Evolutionary conservation across 495 filamentous ascomycete species (phyloP).

Genomic region (Astrocystis sublimbata): DNA sequence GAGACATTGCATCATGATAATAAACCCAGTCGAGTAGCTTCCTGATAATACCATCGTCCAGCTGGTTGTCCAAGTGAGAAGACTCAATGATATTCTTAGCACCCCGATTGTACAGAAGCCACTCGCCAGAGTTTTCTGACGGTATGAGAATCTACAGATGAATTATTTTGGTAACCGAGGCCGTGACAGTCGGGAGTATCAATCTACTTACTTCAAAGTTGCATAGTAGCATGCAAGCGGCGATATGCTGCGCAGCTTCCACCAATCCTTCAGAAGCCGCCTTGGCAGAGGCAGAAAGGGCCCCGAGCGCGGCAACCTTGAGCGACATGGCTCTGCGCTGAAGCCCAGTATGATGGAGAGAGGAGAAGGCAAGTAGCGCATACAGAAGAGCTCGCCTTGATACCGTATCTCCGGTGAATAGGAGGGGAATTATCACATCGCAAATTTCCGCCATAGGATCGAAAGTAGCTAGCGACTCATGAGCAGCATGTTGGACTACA

Average conservation of each 20-base stretch:
- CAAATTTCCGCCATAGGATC: slow-evolving; percentile 20
- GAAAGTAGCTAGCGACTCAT: slow-evolving; percentile 19
- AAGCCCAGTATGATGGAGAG: slow-evolving; percentile 24
- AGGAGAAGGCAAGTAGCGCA: slow-evolving; percentile 29
- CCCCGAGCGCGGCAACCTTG: slow-evolving; percentile 25
- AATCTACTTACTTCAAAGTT: slow-evolving; percentile 22
- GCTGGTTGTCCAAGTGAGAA: slow-evolving; percentile 18
- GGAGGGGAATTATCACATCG: slow-evolving; percentile 27
- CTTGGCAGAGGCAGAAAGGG: slow-evolving; percentile 26
- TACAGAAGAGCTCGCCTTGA: slow-evolving; percentile 22
- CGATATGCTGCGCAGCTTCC: slow-evolving; percentile 30
- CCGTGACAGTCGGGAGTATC: too few relatives aligned
- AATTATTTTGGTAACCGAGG: neutral
- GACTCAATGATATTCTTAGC: slow-evolving; percentile 22
- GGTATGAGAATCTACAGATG: slow-evolving; percentile 21
- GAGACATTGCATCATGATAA: slow-evolving; percentile 29
- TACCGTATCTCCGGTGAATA: slow-evolving; percentile 17
- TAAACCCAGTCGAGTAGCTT: slow-evolving; percentile 24
- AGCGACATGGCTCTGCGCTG: slow-evolving; percentile 23
- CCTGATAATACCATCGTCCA: slow-evolving; percentile 5
- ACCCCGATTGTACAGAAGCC: slow-evolving; percentile 29
- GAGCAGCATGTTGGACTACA: slow-evolving; percentile 25
- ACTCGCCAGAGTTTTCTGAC: slow-evolving; percentile 28
- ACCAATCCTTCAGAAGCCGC: slow-evolving; percentile 4
- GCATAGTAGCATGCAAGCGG: slow-evolving; percentile 31